phyloP scores from a whole-genome alignment of 2,329 filamentous ascomycete species.

The Fusarium verticillioides region DNA sequence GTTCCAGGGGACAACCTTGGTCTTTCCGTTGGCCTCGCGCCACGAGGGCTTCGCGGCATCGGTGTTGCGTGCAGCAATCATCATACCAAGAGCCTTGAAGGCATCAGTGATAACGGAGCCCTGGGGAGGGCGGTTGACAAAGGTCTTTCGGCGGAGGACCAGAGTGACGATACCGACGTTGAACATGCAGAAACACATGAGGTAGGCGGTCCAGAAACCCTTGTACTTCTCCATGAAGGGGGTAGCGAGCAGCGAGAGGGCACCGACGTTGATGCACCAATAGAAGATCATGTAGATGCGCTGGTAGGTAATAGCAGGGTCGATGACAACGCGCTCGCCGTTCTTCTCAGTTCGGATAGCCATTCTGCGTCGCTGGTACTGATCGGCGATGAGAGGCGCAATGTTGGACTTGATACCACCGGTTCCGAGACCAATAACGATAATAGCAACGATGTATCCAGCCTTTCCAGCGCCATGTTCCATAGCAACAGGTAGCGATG shows the following conservation, averaged over 20 bases:
- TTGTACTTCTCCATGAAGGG: constrained; percentile 74
- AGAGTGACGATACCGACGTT: constrained; percentile 66
- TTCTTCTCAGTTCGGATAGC: constrained; percentile 59
- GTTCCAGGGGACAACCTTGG: constrained; percentile 66
- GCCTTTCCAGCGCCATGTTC: constrained; percentile 56
- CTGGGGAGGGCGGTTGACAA: constrained; percentile 64
- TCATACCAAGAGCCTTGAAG: constrained; percentile 61
- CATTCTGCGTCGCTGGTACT: constrained; percentile 67
- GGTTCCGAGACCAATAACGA: constrained; percentile 74
- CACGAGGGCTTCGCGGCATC: constrained; percentile 75
- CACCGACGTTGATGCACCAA: constrained; percentile 78
- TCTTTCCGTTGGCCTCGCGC: constrained; percentile 63
- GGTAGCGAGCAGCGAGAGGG: constrained; percentile 73
- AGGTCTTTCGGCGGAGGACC: constrained; percentile 58
- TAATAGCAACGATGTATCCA: constrained; percentile 64
- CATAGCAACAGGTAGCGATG: constrained; percentile 55
- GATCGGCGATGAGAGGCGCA: constrained; percentile 70
- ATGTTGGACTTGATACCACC: constrained; percentile 77
- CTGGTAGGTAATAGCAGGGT: constrained; percentile 73
- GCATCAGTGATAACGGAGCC: constrained; percentile 74
- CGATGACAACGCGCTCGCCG: constrained; percentile 72
- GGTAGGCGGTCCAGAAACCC: constrained; percentile 75
- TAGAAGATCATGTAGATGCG: constrained; percentile 82
- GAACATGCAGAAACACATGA: constrained; percentile 70
- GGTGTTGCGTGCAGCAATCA: constrained; percentile 55